Conservation (phyloP, 2,329 filamentous ascomycete species). For the Thielaviopsis punctulata region DNA sequence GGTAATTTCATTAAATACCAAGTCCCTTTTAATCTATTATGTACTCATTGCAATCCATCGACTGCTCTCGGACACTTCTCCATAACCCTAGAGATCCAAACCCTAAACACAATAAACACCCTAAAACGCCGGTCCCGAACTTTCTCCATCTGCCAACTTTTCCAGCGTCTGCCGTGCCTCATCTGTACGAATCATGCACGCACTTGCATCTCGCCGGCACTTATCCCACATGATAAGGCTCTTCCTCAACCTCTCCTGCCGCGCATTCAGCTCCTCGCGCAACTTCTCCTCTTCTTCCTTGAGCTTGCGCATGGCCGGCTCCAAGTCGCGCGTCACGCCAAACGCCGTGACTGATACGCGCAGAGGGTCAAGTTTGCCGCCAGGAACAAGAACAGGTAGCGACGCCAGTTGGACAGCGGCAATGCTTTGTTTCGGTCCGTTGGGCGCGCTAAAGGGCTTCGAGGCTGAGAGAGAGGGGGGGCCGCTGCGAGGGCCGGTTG, state of each 20-base stretch:
- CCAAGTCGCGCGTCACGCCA: constrained; percentile 35
- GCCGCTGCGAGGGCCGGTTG: constrained; percentile 29
- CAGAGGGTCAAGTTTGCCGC: constrained; percentile 35
- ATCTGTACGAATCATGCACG: constrained; percentile 37
- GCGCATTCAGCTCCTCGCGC: constrained; percentile 32
- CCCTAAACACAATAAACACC: background rate
- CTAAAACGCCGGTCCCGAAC: constrained; percentile 36
- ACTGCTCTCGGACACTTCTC: background rate
- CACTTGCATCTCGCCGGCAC: constrained; percentile 35
- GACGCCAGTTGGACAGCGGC: constrained; percentile 35
- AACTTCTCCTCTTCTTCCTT: constrained; percentile 41
- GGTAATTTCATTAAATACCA: constrained; percentile 8
- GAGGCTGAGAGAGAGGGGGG: constrained; percentile 15
- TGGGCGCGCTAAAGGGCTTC: constrained; percentile 30
- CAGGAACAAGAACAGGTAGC: constrained; percentile 33
- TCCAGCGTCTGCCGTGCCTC: constrained; percentile 39
- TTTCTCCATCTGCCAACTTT: constrained; percentile 35
- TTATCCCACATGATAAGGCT: constrained; percentile 36
- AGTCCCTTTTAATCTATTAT: background rate
- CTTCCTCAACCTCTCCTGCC: constrained; percentile 37
- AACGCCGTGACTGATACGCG: constrained; percentile 25
- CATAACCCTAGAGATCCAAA: background rate
- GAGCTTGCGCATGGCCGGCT: constrained; percentile 35
- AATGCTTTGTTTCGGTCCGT: constrained; percentile 25
- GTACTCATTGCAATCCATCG: background rate